Conservation (phyloP, 2,329 filamentous ascomycete genomes). For the Helicocarpus griseus region DNA sequence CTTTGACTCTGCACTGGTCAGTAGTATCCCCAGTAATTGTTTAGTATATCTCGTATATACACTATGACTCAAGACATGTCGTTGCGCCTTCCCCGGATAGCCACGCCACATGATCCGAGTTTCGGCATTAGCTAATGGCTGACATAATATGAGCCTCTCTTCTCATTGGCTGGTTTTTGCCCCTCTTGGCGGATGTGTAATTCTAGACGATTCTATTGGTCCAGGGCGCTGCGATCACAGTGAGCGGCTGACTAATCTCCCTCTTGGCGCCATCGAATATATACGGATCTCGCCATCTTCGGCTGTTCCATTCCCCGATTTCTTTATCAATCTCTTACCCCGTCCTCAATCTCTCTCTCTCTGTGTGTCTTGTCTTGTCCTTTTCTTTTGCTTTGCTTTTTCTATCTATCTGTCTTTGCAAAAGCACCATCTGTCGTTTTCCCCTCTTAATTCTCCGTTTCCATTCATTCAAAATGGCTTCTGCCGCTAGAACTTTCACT, state of each 20-base stretch:
- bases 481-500: conserved; percentile 33
- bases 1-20: no score
- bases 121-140: not conserved
- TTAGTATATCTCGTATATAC: no score
- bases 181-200: not conserved
- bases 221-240: not conserved
- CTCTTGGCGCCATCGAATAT: no score
- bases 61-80: no score
- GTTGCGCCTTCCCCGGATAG: no score
- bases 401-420: conserved; percentile 3
- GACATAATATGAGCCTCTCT: not conserved
- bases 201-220: not conserved
- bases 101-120: not conserved
- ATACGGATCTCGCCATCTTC: no score
- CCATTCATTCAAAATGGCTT: conserved; percentile 26
- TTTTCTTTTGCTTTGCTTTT: conserved; percentile 6
- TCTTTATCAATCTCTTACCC: no score
- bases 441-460: not conserved
- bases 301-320: no score
- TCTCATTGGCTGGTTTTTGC: not conserved
- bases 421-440: conserved; percentile 7
- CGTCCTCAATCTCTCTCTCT: no score
- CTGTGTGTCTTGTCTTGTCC: not conserved
- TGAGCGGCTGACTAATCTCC: not conserved
- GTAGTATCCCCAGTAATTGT: no score